These are phyloP conservation scores for Diplocarpon rosae DNA, from an alignment of 2,329 filamentous ascomycete genomes.

Conservation along the genomic window DNA sequence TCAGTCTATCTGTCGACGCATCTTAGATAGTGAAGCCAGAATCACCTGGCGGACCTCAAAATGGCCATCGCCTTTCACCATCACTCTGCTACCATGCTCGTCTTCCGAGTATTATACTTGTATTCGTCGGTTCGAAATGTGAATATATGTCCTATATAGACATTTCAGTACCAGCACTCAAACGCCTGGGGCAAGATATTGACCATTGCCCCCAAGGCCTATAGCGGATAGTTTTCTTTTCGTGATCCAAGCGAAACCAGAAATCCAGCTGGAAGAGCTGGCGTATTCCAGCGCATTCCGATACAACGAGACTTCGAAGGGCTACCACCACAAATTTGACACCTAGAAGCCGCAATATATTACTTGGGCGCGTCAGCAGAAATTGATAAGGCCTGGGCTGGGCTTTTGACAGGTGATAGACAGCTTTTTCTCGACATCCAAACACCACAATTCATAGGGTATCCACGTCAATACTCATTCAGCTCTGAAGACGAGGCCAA, in stretches of 20 bases:
- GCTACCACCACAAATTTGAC: conserved; percentile 12
- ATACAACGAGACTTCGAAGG: conserved; percentile 12
- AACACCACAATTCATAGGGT: background rate
- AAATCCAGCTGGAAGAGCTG: conserved; percentile 9
- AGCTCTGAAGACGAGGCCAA: conserved; percentile 11
- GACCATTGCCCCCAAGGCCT: background rate
- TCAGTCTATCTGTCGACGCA: too few relatives aligned
- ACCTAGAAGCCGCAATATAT: conserved; percentile 10
- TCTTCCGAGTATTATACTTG: conserved; percentile 3
- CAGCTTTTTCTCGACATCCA: background rate
- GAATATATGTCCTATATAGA: background rate
- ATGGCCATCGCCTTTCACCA: conserved; percentile 1
- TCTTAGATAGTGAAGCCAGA: too few relatives aligned
- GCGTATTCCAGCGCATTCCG: conserved; percentile 16
- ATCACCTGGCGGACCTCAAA: too few relatives aligned
- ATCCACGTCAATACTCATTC: conserved; percentile 12
- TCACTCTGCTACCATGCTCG: conserved; percentile 1
- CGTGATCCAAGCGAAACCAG: conserved; percentile 4
- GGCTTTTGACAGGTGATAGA: conserved; percentile 11
- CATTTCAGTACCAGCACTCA: conserved; percentile 1
- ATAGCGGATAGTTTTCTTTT: background rate
- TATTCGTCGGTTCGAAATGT: background rate
- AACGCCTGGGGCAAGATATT: conserved; percentile 6
- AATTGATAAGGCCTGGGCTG: conserved; percentile 16
- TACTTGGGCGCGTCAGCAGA: conserved; percentile 9